Evolutionary conservation across 2,329 filamentous ascomycete genomes (phyloP).

Genomic region (Aspergillus brunneoviolaceus): DNA sequence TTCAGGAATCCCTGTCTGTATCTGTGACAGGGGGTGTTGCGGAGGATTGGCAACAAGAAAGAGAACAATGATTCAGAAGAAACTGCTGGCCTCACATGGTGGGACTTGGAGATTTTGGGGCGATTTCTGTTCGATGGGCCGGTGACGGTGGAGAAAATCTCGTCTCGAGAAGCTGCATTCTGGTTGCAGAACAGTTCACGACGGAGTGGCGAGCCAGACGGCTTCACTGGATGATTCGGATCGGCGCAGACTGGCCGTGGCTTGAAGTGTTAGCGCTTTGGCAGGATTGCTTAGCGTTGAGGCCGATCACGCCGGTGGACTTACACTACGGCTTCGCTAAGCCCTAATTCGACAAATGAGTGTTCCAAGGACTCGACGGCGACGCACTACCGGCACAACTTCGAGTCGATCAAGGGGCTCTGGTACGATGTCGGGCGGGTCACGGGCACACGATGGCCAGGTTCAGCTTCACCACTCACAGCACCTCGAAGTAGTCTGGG

Average conservation of each 20-base stretch:
- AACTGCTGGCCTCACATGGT: neutral
- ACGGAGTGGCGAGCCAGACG: too few relatives aligned
- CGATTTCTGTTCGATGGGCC: neutral
- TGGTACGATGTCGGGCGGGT: slow-evolving; percentile 15
- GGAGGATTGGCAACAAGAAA: neutral
- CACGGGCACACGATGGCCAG: slow-evolving; percentile 7
- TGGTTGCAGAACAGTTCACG: neutral
- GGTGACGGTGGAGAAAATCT: neutral
- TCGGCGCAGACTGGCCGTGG: too few relatives aligned
- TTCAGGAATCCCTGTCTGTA: neutral
- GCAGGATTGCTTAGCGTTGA: neutral
- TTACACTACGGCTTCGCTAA: neutral
- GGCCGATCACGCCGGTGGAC: too few relatives aligned
- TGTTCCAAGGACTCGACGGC: neutral
- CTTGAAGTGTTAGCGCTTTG: too few relatives aligned
- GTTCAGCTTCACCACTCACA: neutral
- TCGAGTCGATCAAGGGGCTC: slow-evolving; percentile 16
- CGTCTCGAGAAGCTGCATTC: neutral
- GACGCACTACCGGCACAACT: slow-evolving; percentile 19
- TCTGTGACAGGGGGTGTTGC: neutral
- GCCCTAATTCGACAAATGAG: neutral
- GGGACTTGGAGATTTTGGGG: neutral
- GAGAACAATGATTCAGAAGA: neutral
- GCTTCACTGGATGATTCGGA: too few relatives aligned
- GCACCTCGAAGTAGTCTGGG: neutral